These are phyloP conservation scores for Backusella australiensis DNA, from an alignment of 192 early-diverging fungal genomes.

Conservation along the genomic window DNA sequence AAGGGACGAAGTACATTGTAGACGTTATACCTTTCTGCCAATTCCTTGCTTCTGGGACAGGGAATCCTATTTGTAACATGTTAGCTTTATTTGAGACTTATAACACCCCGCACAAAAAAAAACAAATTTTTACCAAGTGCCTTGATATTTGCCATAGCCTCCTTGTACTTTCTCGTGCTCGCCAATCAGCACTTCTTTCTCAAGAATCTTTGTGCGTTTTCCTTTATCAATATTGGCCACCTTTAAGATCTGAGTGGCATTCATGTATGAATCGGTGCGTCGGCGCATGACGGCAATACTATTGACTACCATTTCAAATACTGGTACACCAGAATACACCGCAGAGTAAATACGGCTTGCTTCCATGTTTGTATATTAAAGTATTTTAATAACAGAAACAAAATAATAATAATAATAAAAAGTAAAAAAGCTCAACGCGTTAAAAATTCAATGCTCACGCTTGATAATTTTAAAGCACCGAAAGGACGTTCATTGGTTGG, in stretches of 20 bases:
- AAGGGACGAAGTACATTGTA: conserved; percentile 69
- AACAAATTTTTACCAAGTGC: conserved; percentile 62
- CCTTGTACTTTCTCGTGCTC: conserved; percentile 94
- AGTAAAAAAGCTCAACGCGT: neutral
- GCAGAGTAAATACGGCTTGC: conserved; percentile 45
- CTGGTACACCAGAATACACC: conserved; percentile 66
- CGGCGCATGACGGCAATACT: conserved; percentile 78
- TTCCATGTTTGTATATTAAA: neutral
- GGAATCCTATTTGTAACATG: conserved; percentile 65
- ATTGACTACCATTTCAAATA: conserved; percentile 76
- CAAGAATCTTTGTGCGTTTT: conserved; percentile 84
- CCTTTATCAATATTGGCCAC: conserved; percentile 86
- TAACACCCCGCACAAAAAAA: no score
- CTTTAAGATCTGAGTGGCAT: conserved; percentile 93
- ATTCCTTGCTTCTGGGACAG: conserved; percentile 72
- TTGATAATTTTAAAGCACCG: neutral
- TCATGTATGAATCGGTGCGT: conserved; percentile 78
- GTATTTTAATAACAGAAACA: neutral
- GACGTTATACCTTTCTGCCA: conserved; percentile 80
- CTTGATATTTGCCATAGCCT: conserved; percentile 95
- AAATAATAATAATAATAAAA: no score
- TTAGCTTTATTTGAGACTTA: no score
- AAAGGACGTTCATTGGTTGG: neutral
- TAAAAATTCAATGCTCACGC: neutral
- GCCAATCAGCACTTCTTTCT: conserved; percentile 75